Evolutionary conservation across 2,329 filamentous ascomycete species (phyloP).

Genomic region (Fusarium chlamydosporum): DNA sequence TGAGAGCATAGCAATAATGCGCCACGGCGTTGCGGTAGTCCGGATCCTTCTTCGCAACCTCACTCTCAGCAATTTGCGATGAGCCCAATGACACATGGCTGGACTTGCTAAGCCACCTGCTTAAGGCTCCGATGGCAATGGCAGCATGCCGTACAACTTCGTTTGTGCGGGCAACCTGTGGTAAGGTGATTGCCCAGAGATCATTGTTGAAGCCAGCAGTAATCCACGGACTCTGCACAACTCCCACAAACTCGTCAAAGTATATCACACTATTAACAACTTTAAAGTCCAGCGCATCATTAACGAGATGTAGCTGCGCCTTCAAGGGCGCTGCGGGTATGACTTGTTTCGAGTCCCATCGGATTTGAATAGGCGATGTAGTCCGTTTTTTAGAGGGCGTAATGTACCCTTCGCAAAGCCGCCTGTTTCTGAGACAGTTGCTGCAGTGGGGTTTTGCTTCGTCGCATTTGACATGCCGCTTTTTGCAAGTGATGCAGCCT

Average conservation of each 20-base stretch:
- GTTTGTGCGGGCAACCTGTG: constrained; percentile 51
- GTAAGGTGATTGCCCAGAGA: constrained; percentile 52
- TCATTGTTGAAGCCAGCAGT: constrained; percentile 44
- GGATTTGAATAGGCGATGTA: constrained; percentile 26
- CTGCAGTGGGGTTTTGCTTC: constrained; percentile 35
- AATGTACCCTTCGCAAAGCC: constrained; percentile 40
- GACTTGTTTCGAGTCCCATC: constrained; percentile 47
- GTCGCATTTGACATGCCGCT: constrained; percentile 46
- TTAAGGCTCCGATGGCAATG: constrained; percentile 53
- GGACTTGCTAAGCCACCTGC: constrained; percentile 30
- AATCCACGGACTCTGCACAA: constrained; percentile 52
- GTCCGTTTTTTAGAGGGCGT: constrained; percentile 8
- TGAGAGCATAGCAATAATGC: constrained; percentile 56
- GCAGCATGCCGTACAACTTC: constrained; percentile 52
- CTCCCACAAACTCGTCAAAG: constrained; percentile 53
- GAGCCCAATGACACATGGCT: background rate
- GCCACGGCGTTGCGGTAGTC: constrained; percentile 54
- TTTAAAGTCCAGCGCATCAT: constrained; percentile 26
- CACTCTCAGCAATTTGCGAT: background rate
- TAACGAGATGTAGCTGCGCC: constrained; percentile 26
- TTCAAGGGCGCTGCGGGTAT: background rate
- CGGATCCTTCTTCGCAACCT: background rate
- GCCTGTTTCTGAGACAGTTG: constrained; percentile 35
- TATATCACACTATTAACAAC: constrained; percentile 42
- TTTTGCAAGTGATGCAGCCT: constrained; percentile 48